phyloP scores from a whole-genome alignment of 225 moss, liverwort and hornwort genomes.

The Lunularia cruciata region DNA sequence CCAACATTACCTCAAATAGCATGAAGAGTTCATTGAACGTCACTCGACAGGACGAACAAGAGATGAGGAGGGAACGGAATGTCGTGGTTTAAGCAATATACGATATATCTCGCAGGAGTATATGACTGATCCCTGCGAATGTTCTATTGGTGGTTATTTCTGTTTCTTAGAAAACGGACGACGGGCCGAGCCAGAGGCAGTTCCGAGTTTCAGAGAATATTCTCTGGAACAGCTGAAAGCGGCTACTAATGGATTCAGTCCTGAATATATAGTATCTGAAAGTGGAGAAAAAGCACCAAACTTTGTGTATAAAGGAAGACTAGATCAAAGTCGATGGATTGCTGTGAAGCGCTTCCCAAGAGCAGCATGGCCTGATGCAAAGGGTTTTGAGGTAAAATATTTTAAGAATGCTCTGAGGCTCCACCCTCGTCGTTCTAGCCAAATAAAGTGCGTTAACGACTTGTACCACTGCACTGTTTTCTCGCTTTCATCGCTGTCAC shows the following conservation, averaged over 20 bases:
- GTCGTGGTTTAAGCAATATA: neutral
- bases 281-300: conserved; percentile 98
- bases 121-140: neutral
- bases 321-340: conserved; percentile 88
- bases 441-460: no score
- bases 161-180: conserved; percentile 72
- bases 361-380: conserved; percentile 96
- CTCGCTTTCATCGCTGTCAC: no score
- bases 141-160: neutral
- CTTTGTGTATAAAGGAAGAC: conserved; percentile 89
- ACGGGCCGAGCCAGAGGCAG: conserved; percentile 75
- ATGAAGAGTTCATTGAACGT: neutral
- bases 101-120: neutral
- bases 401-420: no score
- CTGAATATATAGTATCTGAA: conserved; percentile 89
- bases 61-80: neutral
- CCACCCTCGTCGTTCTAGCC: no score
- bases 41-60: no score
- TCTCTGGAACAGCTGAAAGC: conserved; percentile 77
- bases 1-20: neutral
- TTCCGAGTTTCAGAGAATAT: conserved; percentile 80
- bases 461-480: no score
- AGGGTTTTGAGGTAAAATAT: conserved; percentile 83
- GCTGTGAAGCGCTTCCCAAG: conserved; percentile 95
- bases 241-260: conserved; percentile 91